phyloP scores from a whole-genome alignment of 345 rosid species.

The Gossypium australe region DNA sequence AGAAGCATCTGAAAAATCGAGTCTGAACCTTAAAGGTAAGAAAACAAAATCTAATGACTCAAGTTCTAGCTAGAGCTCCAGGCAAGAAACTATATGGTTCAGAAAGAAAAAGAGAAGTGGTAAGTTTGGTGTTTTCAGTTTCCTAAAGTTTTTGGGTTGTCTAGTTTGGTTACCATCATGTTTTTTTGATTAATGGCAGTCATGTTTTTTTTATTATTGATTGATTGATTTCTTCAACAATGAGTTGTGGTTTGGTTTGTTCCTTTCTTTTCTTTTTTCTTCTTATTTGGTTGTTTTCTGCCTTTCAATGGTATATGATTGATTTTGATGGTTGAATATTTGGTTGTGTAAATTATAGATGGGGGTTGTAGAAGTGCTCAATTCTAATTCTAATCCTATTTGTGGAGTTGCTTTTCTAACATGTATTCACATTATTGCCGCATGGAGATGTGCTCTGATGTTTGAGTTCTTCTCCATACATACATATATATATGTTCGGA shows the following conservation, averaged over 20 bases:
- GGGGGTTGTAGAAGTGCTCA: too few relatives aligned
- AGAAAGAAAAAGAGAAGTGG: neutral
- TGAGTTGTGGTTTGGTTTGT: conserved; percentile 43
- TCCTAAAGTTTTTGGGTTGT: neutral
- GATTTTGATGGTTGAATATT: too few relatives aligned
- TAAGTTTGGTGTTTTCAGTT: neutral
- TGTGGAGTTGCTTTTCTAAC: too few relatives aligned
- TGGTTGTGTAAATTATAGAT: too few relatives aligned
- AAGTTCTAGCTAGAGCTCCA: neutral
- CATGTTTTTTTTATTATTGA: neutral
- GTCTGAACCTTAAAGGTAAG: conserved; percentile 7
- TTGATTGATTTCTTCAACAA: conserved; percentile 29
- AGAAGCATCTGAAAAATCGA: conserved; percentile 5
- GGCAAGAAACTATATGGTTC: neutral
- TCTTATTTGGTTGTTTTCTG: neutral
- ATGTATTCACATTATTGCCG: too few relatives aligned
- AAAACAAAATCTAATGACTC: conserved; percentile 3
- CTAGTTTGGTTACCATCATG: conserved; percentile 11
- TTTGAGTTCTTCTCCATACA: too few relatives aligned
- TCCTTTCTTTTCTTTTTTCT: neutral
- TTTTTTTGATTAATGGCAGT: conserved; percentile 3
- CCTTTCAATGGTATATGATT: too few relatives aligned
- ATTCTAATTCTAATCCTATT: too few relatives aligned
- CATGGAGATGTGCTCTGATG: too few relatives aligned
- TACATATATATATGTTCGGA: too few relatives aligned